These are phyloP conservation scores for Mortierella antarctica DNA, from an alignment of 192 early-diverging fungal genomes.

Conservation along the genomic window DNA sequence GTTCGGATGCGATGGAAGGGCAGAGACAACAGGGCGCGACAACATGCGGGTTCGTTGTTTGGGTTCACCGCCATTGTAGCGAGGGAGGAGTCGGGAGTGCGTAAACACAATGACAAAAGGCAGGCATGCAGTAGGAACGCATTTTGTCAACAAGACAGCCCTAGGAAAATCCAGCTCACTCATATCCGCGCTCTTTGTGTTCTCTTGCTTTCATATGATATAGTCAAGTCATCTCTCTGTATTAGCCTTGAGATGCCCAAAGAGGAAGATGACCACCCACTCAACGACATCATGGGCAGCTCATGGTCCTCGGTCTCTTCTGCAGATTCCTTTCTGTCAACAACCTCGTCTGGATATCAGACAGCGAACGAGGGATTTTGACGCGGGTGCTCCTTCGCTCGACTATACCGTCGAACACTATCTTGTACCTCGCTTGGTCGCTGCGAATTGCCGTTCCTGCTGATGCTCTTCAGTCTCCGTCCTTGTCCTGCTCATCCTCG, in stretches of 20 bases:
- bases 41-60: not conserved
- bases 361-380: constrained; percentile 28
- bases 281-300: constrained; percentile 34
- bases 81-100: not conserved
- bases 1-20: not conserved
- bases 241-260: constrained; percentile 16
- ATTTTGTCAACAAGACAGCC: not conserved
- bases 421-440: too few relatives aligned
- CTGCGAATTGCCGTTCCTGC: too few relatives aligned
- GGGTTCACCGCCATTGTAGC: too few relatives aligned
- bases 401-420: too few relatives aligned
- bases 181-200: not conserved
- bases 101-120: constrained; percentile 13
- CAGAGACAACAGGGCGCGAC: not conserved
- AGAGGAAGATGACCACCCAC: constrained; percentile 38
- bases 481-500: not conserved
- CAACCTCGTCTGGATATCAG: constrained; percentile 25
- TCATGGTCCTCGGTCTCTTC: constrained; percentile 47
- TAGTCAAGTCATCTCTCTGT: constrained; percentile 34
- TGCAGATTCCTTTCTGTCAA: constrained; percentile 33
- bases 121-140: not conserved
- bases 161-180: not conserved
- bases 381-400: too few relatives aligned
- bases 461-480: too few relatives aligned
- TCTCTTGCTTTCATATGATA: not conserved